phyloP scores from a whole-genome alignment of 2,329 filamentous ascomycete genomes.

The Colletotrichum liaoningense region DNA sequence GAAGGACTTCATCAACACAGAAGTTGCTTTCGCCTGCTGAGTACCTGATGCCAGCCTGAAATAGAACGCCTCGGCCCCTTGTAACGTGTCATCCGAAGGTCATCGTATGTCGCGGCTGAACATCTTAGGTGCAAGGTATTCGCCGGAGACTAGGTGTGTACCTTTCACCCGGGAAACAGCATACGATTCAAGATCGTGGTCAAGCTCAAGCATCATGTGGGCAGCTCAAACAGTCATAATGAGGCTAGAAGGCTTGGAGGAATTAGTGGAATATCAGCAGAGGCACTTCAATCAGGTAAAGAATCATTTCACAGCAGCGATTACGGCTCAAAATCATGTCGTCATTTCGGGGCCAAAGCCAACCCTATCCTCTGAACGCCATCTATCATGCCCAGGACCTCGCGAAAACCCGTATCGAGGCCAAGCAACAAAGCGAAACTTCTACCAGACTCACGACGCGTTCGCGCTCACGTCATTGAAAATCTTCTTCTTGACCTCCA shows the following conservation, averaged over 20 bases:
- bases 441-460: not conserved
- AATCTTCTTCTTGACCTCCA: constrained; percentile 71
- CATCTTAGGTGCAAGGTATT: no score
- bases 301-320: not conserved
- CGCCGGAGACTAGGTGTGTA: no score
- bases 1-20: no score
- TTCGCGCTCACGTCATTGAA: constrained; percentile 59
- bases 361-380: constrained; percentile 30
- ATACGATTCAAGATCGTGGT: not conserved
- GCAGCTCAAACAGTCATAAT: not conserved
- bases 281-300: not conserved
- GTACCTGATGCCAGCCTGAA: not conserved
- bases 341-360: constrained; percentile 29
- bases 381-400: constrained; percentile 29
- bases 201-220: not conserved
- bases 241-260: not conserved
- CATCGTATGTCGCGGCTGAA: no score
- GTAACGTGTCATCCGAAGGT: not conserved
- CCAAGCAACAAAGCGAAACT: constrained; percentile 8
- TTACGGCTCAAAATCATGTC: constrained; percentile 24
- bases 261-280: not conserved
- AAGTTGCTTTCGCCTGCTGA: no score
- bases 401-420: constrained; percentile 12
- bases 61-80: not conserved
- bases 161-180: not conserved